Base-by-base conservation (phyloP, 768 basidiomycete genomes). In the Calocera cornea region DNA sequence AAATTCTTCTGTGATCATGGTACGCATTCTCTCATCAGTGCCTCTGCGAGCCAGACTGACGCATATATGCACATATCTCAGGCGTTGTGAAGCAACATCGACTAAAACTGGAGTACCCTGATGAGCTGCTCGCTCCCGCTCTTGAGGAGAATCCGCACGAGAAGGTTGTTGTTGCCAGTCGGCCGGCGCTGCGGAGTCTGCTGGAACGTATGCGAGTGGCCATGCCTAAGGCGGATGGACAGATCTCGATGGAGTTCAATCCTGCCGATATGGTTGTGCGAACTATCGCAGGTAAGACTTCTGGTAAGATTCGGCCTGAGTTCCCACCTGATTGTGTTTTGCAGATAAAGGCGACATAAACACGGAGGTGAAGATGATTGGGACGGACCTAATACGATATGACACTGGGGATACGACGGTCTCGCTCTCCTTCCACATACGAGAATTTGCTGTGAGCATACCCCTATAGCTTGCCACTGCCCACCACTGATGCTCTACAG, bases 1-100 rank as follows among this genome's bases (percentile, higher is more conserved):
- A 60, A 60, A 27, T 29, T 60, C 54, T 60, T 60, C 27, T 60
- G 54, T 60, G 54, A 60, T 31, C 54, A 60, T 60, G 54, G 54
- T 60, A 27, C 31, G 54, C 31, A 17, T 19, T 24, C 54, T 22
- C 22, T 11, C 10, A 31, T 31, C 14, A 5, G 31, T 29, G 27
- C 14, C 3, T 27, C 49, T 27, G 31, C 24, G 22, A 33, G 27
- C 14, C 11, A 16, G 2, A 5, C 27, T 60, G 54, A 60, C 31
- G 54, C 54, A 33, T 60, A 60, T 60, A 60, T 60, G 54, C 54
- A 19, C 54, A 2, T 29, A 2, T 60, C 19, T 60, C 31, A 60
- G 54, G 54, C 14, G 54, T 60, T 10, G 54, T 60, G 27, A 60
- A 60, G 31, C 54, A 60, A 19, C 54, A 60, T 60, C 54, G 54